Conservation (phyloP, 495 filamentous ascomycete genomes). For the Aspergillus cavernicola region DNA sequence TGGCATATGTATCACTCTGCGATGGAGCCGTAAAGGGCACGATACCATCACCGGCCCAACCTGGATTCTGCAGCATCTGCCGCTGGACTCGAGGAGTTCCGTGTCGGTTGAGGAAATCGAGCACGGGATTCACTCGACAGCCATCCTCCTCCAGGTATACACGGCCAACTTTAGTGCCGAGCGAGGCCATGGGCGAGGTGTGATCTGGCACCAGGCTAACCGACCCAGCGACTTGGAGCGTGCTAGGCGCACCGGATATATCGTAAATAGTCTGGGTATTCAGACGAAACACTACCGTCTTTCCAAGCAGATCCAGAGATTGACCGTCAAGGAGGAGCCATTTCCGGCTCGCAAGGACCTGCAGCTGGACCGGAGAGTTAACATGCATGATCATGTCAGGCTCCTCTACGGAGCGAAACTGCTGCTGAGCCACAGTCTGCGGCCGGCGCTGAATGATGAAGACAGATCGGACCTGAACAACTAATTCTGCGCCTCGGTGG, state of each 20-base stretch:
- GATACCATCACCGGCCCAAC: neutral
- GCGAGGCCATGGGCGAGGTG: neutral
- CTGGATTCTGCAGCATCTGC: neutral
- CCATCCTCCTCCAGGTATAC: neutral
- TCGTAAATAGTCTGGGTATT: neutral
- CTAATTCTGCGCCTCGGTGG: neutral
- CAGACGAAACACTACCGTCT: neutral
- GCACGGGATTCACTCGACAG: neutral
- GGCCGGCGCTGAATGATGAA: constrained; percentile 3
- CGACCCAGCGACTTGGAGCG: neutral
- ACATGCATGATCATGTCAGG: neutral
- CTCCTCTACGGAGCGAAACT: neutral
- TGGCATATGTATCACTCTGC: neutral
- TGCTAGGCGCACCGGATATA: neutral
- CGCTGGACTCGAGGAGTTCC: neutral
- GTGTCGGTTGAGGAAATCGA: constrained; percentile 6
- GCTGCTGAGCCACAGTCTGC: neutral
- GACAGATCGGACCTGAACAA: neutral
- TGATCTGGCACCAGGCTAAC: neutral
- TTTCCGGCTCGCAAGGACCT: neutral
- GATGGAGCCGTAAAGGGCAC: neutral
- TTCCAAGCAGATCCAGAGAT: neutral
- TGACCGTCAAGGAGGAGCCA: neutral
- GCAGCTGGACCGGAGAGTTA: neutral
- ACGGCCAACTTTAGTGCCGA: neutral